phyloP scores from a whole-genome alignment of 805 yeast species.

The Yamadazyma phyllophila region DNA sequence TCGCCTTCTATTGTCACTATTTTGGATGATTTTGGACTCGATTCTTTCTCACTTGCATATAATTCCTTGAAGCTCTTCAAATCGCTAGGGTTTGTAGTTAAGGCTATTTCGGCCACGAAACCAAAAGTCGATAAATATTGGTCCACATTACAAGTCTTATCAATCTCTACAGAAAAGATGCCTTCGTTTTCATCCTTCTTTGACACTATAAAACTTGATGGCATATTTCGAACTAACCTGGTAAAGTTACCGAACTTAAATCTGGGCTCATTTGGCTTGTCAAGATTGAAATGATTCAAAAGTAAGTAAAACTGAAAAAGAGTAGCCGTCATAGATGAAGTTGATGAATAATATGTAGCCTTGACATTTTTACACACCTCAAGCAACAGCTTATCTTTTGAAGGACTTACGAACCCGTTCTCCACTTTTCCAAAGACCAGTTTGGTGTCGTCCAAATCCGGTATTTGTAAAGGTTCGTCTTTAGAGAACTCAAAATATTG shows the following conservation, averaged over 20 bases:
- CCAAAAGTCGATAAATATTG: conserved; percentile 73
- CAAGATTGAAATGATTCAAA: conserved; percentile 44
- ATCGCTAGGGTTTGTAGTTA: conserved; percentile 58
- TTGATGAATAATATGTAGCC: conserved; percentile 65
- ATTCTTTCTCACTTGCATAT: background rate
- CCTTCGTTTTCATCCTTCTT: conserved; percentile 25
- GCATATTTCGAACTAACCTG: conserved; percentile 44
- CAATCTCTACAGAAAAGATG: conserved; percentile 67
- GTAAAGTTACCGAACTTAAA: conserved; percentile 42
- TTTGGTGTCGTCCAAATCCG: conserved; percentile 60
- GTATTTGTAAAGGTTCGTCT: background rate
- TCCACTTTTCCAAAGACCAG: conserved; percentile 31
- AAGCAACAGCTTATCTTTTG: conserved; percentile 57
- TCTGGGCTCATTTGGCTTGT: conserved; percentile 16
- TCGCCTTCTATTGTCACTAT: too few species aligned
- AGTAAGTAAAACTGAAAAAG: conserved; percentile 73
- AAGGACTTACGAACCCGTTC: conserved; percentile 33
- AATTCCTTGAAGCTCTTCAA: conserved; percentile 39
- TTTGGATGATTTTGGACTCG: background rate
- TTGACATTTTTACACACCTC: conserved; percentile 40
- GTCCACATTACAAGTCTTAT: conserved; percentile 64
- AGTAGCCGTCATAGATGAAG: conserved; percentile 81
- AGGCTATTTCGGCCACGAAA: conserved; percentile 69
- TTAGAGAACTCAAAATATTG: conserved; percentile 72
- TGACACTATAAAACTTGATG: conserved; percentile 50